Base-by-base conservation (phyloP, 2,329 filamentous ascomycete species). In the Penicillium digitatum region DNA sequence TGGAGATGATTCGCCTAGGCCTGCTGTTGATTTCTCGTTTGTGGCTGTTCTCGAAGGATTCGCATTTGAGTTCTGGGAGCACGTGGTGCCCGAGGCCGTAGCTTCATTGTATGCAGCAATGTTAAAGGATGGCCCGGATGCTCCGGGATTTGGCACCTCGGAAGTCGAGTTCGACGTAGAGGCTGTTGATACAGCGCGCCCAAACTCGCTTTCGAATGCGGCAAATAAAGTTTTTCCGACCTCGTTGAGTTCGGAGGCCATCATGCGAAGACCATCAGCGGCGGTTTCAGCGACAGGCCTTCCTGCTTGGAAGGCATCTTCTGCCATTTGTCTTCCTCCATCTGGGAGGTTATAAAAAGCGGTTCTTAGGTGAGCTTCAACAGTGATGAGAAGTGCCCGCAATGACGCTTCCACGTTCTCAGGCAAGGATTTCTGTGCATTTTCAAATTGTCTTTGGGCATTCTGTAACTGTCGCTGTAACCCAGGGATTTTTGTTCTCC, bases 231-330 rank as follows among this genome's bases (percentile, higher is more conserved):
- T 71, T 45, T 68, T 66, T 5, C 73, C 69, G 47, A 74, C 68
- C 42, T 75, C 64, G 43, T 73, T 72, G 42, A 78, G 60, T 44
- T 76, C 74, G n/a, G 65, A 62, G 4, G 75, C 70, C 60, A 79
- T 70, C 49, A 60, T 67, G 47, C 70, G 73, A 34, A 79, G 64
- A 26, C 70, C 67, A 32, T 70, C 66, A 8, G 74, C 66, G 14
- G 75, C 61, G 54, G 70, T 67, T 39, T 74, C 71, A 22, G 74
- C 66, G 12, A 71, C 64, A 40, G 69, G 69, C 18, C 70, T 56
- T 31, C 76, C 73, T 8, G 68, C 64, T 26, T 72, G 66, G 24
- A 70, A 66, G n/a, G 67, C 70, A 48, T 67, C 68, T 35, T 71
- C 68, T 48, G 72, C 69, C 22, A 71, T 64, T 44, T 72, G 69